phyloP scores from a whole-genome alignment of 108 stramenopile genomes.

The Fragilaria radians region DNA sequence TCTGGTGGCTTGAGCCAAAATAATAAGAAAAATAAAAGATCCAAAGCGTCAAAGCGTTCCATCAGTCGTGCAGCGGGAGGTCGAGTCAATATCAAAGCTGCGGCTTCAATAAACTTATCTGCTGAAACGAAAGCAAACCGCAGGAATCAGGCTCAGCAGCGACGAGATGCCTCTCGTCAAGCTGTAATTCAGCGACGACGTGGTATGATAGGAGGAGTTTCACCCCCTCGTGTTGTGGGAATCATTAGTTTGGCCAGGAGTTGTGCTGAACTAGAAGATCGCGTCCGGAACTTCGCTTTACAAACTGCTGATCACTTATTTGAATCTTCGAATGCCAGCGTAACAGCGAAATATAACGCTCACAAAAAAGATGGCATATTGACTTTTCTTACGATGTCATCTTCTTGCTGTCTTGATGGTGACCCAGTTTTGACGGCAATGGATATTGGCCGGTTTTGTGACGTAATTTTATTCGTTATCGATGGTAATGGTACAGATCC shows the following conservation, averaged over 20 bases:
- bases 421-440: constrained; percentile 72
- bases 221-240: constrained; percentile 79
- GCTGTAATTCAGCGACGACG: constrained; percentile 41
- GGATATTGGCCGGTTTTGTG: constrained; percentile 83
- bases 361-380: constrained; percentile 77
- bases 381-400: constrained; percentile 68
- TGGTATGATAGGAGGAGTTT: constrained; percentile 19
- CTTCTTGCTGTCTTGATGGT: constrained; percentile 63
- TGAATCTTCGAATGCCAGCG: constrained; percentile 21
- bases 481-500: constrained; percentile 54
- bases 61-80: constrained; percentile 50
- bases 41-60: constrained; percentile 64
- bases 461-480: constrained; percentile 78
- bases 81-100: constrained; percentile 33
- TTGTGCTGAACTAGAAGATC: constrained; percentile 46
- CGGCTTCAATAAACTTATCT: constrained; percentile 8
- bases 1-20: constrained; percentile 51
- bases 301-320: constrained; percentile 37
- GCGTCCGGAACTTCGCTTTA: constrained; percentile 28
- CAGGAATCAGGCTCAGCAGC: constrained; percentile 50
- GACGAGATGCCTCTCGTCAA: constrained; percentile 43
- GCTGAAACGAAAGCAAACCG: constrained; percentile 66
- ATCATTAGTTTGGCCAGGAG: constrained; percentile 79
- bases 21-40: constrained; percentile 81
- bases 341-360: constrained; percentile 55